Evolutionary conservation across 75 land plant species (phyloP).

Genomic region (Gnetum montanum): DNA sequence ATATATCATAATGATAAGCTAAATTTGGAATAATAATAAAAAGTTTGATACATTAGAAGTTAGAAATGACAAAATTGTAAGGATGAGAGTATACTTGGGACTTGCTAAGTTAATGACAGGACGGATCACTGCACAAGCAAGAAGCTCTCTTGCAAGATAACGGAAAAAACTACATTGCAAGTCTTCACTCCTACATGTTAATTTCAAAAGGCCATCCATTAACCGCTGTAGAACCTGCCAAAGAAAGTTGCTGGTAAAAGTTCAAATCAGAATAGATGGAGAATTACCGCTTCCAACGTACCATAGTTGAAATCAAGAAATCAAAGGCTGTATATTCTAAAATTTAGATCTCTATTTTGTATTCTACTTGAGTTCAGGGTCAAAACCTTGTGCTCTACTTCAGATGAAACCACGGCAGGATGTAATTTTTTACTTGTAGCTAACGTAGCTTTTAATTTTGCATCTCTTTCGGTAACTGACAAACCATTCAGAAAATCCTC

Average conservation of each 20-base stretch:
- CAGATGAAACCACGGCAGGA: conserved; percentile 79
- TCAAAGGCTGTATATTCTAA: neutral
- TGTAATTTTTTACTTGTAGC: conserved; percentile 63
- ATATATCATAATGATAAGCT: neutral
- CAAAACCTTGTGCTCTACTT: conserved; percentile 88
- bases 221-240: conserved; percentile 81
- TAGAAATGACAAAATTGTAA: neutral
- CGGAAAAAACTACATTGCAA: conserved; percentile 64
- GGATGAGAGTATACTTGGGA: conserved; percentile 48
- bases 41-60: neutral
- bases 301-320: neutral
- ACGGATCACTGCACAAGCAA: conserved; percentile 89
- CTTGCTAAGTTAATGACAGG: conserved; percentile 80
- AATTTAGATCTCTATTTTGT: too few species aligned
- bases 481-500: conserved; percentile 27
- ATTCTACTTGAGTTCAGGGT: too few species aligned
- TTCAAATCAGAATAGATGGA: conserved; percentile 3
- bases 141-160: conserved; percentile 66
- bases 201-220: conserved; percentile 66
- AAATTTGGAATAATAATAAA: neutral
- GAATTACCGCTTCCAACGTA: neutral
- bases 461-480: conserved; percentile 50
- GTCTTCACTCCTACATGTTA: conserved; percentile 69
- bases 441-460: conserved; percentile 43
- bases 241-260: conserved; percentile 5